Evolutionary conservation across 495 filamentous ascomycete species (phyloP).

Genomic region (Saxophila tyrrhenica): DNA sequence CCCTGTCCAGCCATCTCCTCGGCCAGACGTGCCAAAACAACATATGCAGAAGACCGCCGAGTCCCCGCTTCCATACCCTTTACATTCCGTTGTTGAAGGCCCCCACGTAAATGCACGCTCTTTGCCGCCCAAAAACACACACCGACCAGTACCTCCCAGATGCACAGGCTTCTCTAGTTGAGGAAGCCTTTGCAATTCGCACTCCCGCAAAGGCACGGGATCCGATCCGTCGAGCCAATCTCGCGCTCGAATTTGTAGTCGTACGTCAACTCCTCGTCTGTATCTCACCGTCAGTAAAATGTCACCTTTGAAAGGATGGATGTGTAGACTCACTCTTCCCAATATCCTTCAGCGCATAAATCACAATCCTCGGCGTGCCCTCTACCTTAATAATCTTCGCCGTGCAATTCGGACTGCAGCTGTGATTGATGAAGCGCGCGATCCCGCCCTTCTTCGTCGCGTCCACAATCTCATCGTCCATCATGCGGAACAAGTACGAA

Average conservation of each 20-base stretch:
- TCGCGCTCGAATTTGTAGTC: conserved; percentile 99
- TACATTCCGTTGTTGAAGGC: background rate
- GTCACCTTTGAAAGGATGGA: background rate
- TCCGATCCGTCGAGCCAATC: conserved; percentile 84
- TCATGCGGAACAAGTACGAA: conserved; percentile 95
- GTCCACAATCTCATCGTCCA: conserved; percentile 94
- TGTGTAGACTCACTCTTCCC: conserved; percentile 84
- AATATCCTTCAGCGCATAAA: conserved; percentile 93
- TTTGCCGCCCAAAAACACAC: no score
- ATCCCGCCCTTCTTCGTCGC: conserved; percentile 97
- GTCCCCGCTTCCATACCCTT: background rate
- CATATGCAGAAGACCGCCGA: background rate
- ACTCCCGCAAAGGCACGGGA: conserved; percentile 93
- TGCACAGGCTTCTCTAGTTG: conserved; percentile 48
- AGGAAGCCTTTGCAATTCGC: conserved; percentile 96
- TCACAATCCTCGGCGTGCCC: conserved; percentile 97
- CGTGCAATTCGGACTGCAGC: conserved; percentile 95
- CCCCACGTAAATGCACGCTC: background rate
- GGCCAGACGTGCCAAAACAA: background rate
- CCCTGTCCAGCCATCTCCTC: background rate
- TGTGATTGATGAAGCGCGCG: conserved; percentile 97
- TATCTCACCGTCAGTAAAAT: conserved; percentile 11
- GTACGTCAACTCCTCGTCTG: conserved; percentile 97
- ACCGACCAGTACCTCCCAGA: no score
- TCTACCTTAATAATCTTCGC: conserved; percentile 99